Percentiles rank a stretch among this genome's conserved stretches.
phyloP scores from a whole-genome alignment of 2,329 filamentous ascomycete species.

The Fusarium subglutinans region DNA sequence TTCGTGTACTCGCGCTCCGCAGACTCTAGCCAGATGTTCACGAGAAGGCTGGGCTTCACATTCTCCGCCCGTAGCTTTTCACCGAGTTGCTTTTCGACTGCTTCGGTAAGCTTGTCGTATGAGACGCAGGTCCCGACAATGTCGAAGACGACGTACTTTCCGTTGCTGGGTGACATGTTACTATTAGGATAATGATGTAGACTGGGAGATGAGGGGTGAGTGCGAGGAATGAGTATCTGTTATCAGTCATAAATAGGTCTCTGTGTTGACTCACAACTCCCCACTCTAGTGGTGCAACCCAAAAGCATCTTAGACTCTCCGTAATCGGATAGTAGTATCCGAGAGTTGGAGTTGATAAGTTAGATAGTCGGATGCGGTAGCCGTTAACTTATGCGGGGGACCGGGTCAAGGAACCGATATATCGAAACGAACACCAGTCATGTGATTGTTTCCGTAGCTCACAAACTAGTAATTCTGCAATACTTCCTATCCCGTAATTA shows the following conservation, averaged over 20 bases:
- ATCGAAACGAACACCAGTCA: too few species aligned
- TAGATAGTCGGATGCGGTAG: background rate
- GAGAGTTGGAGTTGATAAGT: background rate
- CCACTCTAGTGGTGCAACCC: background rate
- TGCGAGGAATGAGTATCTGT: too few species aligned
- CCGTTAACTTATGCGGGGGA: background rate
- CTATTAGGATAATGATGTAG: background rate
- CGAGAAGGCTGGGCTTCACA: conserved; percentile 55
- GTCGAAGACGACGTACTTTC: conserved; percentile 33
- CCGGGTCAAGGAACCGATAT: background rate
- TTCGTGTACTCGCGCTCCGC: too few species aligned
- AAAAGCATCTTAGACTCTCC: background rate
- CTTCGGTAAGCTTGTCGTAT: conserved; percentile 39
- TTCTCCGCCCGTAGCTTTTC: conserved; percentile 49
- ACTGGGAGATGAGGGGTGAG: background rate
- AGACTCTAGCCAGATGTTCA: conserved; percentile 56
- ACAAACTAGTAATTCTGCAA: background rate
- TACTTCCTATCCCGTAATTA: background rate
- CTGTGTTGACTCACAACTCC: background rate
- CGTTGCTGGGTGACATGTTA: background rate
- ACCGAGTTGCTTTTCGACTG: conserved; percentile 54
- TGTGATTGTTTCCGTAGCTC: background rate
- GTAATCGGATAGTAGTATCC: background rate
- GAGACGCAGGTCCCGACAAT: conserved; percentile 27
- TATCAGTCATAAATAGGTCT: background rate